Evolutionary conservation across 139 green algal genomes (phyloP).

Genomic region (Parachlorella kessleri): DNA sequence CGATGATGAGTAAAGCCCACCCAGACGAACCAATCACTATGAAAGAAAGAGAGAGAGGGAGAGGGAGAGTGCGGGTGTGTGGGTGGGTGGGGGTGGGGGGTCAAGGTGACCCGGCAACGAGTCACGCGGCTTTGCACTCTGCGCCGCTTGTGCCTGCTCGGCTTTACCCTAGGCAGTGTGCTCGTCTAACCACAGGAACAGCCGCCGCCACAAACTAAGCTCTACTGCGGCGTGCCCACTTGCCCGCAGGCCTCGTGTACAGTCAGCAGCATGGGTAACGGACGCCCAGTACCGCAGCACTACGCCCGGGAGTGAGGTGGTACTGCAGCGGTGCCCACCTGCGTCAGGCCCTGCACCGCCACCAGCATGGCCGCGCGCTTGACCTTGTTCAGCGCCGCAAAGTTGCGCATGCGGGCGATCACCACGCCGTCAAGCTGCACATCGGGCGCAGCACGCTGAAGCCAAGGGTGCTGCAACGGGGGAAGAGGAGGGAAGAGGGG

Average conservation of each 20-base stretch:
- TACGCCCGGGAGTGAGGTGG: not conserved
- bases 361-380: conserved; percentile 85
- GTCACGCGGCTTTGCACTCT: too few relatives aligned
- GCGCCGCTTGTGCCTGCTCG: too few relatives aligned
- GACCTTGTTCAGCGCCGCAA: conserved; percentile 82
- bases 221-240: not conserved
- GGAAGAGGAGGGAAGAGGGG: not conserved
- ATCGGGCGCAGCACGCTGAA: conserved; percentile 43
- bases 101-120: not conserved
- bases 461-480: conserved; percentile 43
- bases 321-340: not conserved
- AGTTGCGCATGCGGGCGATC: conserved; percentile 40
- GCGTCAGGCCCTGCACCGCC: not conserved
- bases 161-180: too few relatives aligned
- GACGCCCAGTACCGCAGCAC: not conserved
- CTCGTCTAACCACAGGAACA: not conserved
- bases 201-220: too few relatives aligned
- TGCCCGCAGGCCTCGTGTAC: not conserved
- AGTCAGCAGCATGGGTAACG: not conserved
- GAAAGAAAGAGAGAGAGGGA: not conserved
- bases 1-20: not conserved
- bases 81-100: too few relatives aligned
- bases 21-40: not conserved
- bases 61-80: not conserved
- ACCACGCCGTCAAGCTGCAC: conserved; percentile 45